Evolutionary conservation across 352 stramenopile species (phyloP).

Genomic region (Chrysophaeum taylorii): DNA sequence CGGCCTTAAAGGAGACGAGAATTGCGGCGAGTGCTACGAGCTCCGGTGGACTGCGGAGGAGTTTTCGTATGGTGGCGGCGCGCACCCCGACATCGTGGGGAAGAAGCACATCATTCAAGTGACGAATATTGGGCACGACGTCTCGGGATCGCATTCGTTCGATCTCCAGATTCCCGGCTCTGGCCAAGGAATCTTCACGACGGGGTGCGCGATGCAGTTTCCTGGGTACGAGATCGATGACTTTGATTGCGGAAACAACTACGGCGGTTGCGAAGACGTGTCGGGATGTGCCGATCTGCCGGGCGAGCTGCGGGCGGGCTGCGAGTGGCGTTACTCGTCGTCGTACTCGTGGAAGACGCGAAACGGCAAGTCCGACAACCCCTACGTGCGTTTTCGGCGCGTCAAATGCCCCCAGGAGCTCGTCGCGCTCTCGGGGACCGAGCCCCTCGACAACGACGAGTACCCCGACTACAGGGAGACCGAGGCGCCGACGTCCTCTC

Average conservation of each 20-base stretch:
- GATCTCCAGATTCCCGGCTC: constrained; percentile 3
- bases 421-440: background rate
- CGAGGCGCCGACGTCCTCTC: too few species aligned
- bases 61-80: background rate
- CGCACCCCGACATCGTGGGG: background rate
- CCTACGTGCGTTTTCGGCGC: constrained; percentile 2
- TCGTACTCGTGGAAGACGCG: too few species aligned
- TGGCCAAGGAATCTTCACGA: background rate
- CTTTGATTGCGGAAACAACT: constrained; percentile 1
- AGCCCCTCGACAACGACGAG: background rate
- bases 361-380: background rate
- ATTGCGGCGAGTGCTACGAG: constrained; percentile 9
- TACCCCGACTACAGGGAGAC: too few species aligned
- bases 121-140: constrained; percentile 9
- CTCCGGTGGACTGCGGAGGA: background rate
- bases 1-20: background rate
- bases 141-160: background rate
- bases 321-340: constrained; percentile 5
- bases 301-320: background rate
- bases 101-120: background rate
- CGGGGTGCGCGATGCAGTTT: background rate
- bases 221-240: background rate
- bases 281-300: background rate
- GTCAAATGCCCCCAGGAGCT: background rate
- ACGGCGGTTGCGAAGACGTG: constrained; percentile 1